Evolutionary conservation across 441 rosid genomes (phyloP).

Genomic region (Viola pubescens): DNA sequence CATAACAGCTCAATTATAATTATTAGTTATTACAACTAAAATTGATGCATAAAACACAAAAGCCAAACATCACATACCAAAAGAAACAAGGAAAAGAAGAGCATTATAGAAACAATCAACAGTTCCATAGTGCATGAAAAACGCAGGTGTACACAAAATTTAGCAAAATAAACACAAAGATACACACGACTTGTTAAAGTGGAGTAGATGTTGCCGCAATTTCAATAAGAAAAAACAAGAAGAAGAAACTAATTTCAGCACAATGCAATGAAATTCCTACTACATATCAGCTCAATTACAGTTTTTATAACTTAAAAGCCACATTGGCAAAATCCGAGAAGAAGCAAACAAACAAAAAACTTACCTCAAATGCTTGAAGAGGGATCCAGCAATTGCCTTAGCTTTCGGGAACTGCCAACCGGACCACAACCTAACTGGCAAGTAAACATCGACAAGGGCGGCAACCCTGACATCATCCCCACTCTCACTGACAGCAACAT

Average conservation of each 20-base stretch:
- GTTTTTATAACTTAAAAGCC: not conserved
- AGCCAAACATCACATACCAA: too few relatives aligned
- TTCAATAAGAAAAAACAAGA: not conserved
- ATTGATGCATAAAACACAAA: too few relatives aligned
- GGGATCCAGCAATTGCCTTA: constrained; percentile 45
- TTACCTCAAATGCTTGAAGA: constrained; percentile 74
- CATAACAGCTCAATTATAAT: too few relatives aligned
- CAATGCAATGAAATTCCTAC: not conserved
- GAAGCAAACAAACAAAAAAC: not conserved
- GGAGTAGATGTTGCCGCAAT: not conserved
- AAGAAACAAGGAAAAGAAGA: too few relatives aligned
- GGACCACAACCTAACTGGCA: constrained; percentile 57
- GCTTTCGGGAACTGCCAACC: constrained; percentile 83
- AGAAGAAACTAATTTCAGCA: not conserved
- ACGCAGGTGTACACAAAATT: too few relatives aligned
- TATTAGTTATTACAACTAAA: too few relatives aligned
- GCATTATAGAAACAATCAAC: too few relatives aligned
- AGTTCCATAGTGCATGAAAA: too few relatives aligned
- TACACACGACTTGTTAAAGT: not conserved
- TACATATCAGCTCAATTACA: not conserved
- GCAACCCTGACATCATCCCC: constrained; percentile 36
- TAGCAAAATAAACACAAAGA: too few relatives aligned
- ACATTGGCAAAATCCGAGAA: not conserved
- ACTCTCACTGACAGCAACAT: constrained; percentile 23
- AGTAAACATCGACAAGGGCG: constrained; percentile 64